These are phyloP conservation scores for Komagataella populi DNA, from an alignment of 805 yeast genomes.

Conservation along the genomic window DNA sequence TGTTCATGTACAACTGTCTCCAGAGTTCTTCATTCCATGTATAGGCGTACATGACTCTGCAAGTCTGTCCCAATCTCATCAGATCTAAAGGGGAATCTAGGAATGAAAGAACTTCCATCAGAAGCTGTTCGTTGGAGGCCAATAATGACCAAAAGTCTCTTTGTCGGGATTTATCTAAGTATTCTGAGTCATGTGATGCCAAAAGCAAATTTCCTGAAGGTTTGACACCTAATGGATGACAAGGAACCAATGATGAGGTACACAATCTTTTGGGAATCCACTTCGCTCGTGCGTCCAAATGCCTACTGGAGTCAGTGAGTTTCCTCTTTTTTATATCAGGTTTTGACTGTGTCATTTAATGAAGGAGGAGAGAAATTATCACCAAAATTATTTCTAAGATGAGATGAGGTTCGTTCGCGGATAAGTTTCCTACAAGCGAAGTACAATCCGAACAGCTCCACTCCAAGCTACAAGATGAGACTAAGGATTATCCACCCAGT, in stretches of 20 bases:
- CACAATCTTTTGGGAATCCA: not conserved
- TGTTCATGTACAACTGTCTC: conserved; percentile 42
- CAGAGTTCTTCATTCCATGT: conserved; percentile 69
- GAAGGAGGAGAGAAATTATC: not conserved
- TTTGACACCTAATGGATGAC: conserved; percentile 62
- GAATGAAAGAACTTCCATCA: conserved; percentile 36
- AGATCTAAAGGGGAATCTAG: conserved; percentile 36
- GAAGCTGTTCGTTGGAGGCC: conserved; percentile 36
- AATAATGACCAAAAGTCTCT: conserved; percentile 6
- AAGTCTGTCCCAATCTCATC: conserved; percentile 37
- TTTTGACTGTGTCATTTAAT: not conserved
- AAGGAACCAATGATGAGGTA: conserved; percentile 10
- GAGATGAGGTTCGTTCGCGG: not conserved
- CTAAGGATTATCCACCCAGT: too few relatives aligned
- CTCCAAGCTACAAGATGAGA: too few relatives aligned
- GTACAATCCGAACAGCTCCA: too few relatives aligned
- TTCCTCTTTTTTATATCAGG: not conserved
- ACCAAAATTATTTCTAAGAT: not conserved
- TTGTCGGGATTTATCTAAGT: conserved; percentile 5
- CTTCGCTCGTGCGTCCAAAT: not conserved
- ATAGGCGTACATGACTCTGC: conserved; percentile 60
- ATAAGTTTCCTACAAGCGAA: too few relatives aligned
- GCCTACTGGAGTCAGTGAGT: not conserved
- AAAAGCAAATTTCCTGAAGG: conserved; percentile 62
- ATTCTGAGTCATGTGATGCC: conserved; percentile 8